These are phyloP conservation scores for Leccinellum luteum DNA, from an alignment of 768 basidiomycete species.

Conservation along the genomic window DNA sequence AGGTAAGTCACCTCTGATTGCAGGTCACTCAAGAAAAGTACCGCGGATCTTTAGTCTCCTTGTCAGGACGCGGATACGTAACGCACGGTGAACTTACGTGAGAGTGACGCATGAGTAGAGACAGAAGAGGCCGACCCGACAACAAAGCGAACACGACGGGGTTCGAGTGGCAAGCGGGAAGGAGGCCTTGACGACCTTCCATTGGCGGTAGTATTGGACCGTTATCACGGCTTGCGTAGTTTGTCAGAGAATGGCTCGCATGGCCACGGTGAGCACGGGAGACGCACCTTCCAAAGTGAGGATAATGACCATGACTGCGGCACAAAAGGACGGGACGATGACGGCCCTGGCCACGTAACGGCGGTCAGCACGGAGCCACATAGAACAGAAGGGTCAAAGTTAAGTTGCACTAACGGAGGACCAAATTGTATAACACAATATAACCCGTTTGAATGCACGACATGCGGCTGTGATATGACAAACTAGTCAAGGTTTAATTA, in stretches of 20 bases:
- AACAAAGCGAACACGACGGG: slow-evolving; percentile 36
- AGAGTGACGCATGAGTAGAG: slow-evolving; percentile 43
- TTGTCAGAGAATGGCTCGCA: background rate
- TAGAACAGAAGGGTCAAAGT: slow-evolving; percentile 4
- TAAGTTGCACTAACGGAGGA: slow-evolving; percentile 35
- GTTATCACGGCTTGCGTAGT: slow-evolving; percentile 39
- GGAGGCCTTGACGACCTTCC: slow-evolving; percentile 35
- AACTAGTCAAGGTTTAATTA: slow-evolving; percentile 20
- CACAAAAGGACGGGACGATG: slow-evolving; percentile 45
- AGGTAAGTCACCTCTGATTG: slow-evolving; percentile 40
- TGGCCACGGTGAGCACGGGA: background rate
- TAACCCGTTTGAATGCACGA: slow-evolving; percentile 39
- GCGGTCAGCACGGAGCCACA: slow-evolving; percentile 13
- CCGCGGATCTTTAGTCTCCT: slow-evolving; percentile 31
- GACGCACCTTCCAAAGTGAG: slow-evolving; percentile 45
- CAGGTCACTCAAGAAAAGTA: slow-evolving; percentile 35
- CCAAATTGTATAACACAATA: slow-evolving; percentile 44
- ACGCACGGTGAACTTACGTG: slow-evolving; percentile 32
- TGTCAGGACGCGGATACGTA: background rate
- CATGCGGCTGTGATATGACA: slow-evolving; percentile 12
- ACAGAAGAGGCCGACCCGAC: slow-evolving; percentile 44
- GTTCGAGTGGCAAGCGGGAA: slow-evolving; percentile 41
- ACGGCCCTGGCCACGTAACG: slow-evolving; percentile 25
- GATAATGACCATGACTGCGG: slow-evolving; percentile 37
- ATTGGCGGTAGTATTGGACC: slow-evolving; percentile 41